These are phyloP conservation scores for Penicillium bovifimosum DNA, from an alignment of 495 filamentous ascomycete genomes.

Conservation along the genomic window DNA sequence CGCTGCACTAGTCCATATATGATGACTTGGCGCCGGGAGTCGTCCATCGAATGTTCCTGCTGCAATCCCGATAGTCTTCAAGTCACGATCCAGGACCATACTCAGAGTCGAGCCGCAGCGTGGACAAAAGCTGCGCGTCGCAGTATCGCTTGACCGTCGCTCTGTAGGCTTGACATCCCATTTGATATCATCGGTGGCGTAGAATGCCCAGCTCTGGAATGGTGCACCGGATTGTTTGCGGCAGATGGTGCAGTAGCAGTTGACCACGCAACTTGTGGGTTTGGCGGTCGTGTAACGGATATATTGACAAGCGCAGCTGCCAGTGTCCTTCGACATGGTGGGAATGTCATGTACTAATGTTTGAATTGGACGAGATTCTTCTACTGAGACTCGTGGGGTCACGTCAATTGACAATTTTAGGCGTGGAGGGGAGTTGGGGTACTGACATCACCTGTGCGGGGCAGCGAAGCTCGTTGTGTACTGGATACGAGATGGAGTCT, in stretches of 20 bases:
- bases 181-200: slow-evolving; percentile 13
- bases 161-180: slow-evolving; percentile 19
- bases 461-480: background rate
- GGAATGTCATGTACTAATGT: background rate
- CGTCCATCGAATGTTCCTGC: slow-evolving; percentile 26
- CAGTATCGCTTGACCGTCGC: slow-evolving; percentile 16
- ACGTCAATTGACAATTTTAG: background rate
- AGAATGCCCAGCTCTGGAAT: slow-evolving; percentile 23
- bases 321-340: slow-evolving; percentile 17
- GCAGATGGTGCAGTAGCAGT: slow-evolving; percentile 29
- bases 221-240: slow-evolving; percentile 28
- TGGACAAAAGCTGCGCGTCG: slow-evolving; percentile 26
- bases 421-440: background rate
- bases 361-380: background rate
- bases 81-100: slow-evolving; percentile 18
- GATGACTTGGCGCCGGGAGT: slow-evolving; percentile 12
- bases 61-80: slow-evolving; percentile 12
- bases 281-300: slow-evolving; percentile 18
- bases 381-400: background rate
- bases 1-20: slow-evolving; percentile 29
- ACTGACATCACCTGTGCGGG: slow-evolving; percentile 11
- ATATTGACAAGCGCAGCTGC: slow-evolving; percentile 27
- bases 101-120: slow-evolving; percentile 26
- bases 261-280: slow-evolving; percentile 14
- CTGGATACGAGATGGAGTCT: background rate